These are phyloP conservation scores for Avena insularis DNA, from an alignment of 176 grass and related monocot genomes.

Conservation along the genomic window DNA sequence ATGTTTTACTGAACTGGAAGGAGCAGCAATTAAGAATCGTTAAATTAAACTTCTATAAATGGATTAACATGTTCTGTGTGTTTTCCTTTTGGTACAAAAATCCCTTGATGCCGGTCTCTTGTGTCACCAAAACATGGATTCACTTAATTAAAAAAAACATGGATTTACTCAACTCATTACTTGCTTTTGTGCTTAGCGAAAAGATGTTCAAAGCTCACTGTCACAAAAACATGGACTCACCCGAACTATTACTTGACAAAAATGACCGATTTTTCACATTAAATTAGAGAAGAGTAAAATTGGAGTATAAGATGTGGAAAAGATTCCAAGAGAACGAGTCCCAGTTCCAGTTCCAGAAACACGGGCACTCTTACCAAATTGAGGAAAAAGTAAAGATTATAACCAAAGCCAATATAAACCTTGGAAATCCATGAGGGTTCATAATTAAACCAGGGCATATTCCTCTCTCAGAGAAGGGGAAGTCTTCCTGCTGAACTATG, in stretches of 20 bases:
- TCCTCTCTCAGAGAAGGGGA: constrained; percentile 91
- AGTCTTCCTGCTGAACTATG: constrained; percentile 97
- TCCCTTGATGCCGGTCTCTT: background rate
- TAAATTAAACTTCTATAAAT: constrained; percentile 19
- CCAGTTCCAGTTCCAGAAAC: constrained; percentile 12
- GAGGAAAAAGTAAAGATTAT: background rate
- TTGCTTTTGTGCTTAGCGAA: background rate
- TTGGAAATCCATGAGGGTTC: constrained; percentile 98
- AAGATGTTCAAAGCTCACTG: background rate
- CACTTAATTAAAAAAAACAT: background rate
- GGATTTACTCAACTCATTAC: background rate
- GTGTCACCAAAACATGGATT: background rate
- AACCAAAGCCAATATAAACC: constrained; percentile 55
- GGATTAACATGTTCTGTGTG: background rate
- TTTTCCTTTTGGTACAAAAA: background rate
- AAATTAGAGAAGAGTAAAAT: constrained; percentile 15
- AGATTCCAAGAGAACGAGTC: background rate
- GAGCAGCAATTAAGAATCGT: background rate
- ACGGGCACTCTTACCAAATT: constrained; percentile 25
- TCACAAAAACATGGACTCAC: background rate
- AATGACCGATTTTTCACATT: background rate
- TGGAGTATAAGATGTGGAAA: background rate
- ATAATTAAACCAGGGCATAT: constrained; percentile 99
- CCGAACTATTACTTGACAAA: background rate
- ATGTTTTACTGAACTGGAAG: constrained; percentile 9